A percentile compares a stretch with the other conserved stretches of the same genome.
phyloP scores from a whole-genome alignment of 2,329 filamentous ascomycete species.

The Geosmithia flava region DNA sequence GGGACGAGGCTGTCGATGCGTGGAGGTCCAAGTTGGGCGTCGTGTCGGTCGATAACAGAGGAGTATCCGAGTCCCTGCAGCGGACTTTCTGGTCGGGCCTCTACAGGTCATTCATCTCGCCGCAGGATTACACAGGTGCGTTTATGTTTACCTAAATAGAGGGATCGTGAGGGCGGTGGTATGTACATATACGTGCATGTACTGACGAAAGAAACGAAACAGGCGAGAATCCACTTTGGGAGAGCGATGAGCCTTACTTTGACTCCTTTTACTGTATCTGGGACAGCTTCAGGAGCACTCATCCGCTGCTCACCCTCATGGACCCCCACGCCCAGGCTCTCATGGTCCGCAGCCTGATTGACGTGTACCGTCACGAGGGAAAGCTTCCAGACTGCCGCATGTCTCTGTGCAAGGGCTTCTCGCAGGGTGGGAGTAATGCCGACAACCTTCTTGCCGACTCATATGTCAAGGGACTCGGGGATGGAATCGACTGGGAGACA shows the following conservation, averaged over 20 bases:
- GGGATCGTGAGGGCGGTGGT: too few relatives aligned
- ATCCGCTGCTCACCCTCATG: slow-evolving; percentile 58
- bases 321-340: slow-evolving; percentile 55
- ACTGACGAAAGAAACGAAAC: slow-evolving; percentile 36
- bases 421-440: slow-evolving; percentile 66
- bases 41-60: slow-evolving; percentile 40
- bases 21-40: slow-evolving; percentile 53
- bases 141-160: background rate
- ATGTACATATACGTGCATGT: too few relatives aligned
- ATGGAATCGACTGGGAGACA: slow-evolving; percentile 54
- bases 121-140: slow-evolving; percentile 54
- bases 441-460: slow-evolving; percentile 61
- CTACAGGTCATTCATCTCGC: slow-evolving; percentile 57
- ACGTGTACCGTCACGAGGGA: slow-evolving; percentile 57
- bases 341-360: slow-evolving; percentile 60
- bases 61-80: slow-evolving; percentile 43
- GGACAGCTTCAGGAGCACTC: slow-evolving; percentile 61
- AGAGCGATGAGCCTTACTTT: slow-evolving; percentile 60
- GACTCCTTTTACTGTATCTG: slow-evolving; percentile 60
- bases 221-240: slow-evolving; percentile 63
- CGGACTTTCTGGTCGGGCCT: slow-evolving; percentile 60
- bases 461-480: slow-evolving; percentile 55
- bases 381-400: slow-evolving; percentile 68
- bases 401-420: slow-evolving; percentile 64
- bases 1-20: slow-evolving; percentile 38